Evolutionary conservation across 106 monocot species (phyloP), one percentile per base, ranked within the genome.

Genomic region (Dendrobium officinale): DNA sequence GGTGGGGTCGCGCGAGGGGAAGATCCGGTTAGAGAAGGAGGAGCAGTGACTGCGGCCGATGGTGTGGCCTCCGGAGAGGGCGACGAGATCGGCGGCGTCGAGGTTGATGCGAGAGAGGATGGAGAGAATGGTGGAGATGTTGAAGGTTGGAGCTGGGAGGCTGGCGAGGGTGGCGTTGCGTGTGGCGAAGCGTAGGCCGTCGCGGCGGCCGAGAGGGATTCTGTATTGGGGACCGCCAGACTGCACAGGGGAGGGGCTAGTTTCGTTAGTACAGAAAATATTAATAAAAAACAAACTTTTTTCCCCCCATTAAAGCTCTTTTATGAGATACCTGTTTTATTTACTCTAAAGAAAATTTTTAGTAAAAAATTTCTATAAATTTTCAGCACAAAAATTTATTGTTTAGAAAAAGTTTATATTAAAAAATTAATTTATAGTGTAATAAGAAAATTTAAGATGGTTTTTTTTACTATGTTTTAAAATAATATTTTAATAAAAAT

Each of bases 61-160:
- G 77, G 89, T 89, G 89, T 86, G 89, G 64, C 86, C 89, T 48
- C 89, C 86, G 64, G 89, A 86, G 81, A 89, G 84, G 27, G 84
- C 61, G 37, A 89, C 89, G 73, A 89, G 89, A 82, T 89, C 89
- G 72, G 5, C 74, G 37, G 76, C 19, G 84, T 81, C 77, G 44
- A 89, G 89, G 66, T 75, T 81, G 82, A 86, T 78, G 13, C 55
- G 68, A 45, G 42, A n/a, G 45, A 89, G 70, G 61, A 72, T 75
- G 47, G 64, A 9, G 75, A 89, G 61, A 77, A 89, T 86, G 20
- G 20, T 18, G 51, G 79, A 77, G 77, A 82, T 82, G 73, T 82
- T 77, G 67, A 81, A 84, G 2, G 42, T 40, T 4, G 89, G 89
- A 8, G 85, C 26, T 6, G 88, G 88, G 37, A 88, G 82, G 77